Conservation (phyloP, 2,329 filamentous ascomycete genomes). For the Epichloe uncinata region DNA sequence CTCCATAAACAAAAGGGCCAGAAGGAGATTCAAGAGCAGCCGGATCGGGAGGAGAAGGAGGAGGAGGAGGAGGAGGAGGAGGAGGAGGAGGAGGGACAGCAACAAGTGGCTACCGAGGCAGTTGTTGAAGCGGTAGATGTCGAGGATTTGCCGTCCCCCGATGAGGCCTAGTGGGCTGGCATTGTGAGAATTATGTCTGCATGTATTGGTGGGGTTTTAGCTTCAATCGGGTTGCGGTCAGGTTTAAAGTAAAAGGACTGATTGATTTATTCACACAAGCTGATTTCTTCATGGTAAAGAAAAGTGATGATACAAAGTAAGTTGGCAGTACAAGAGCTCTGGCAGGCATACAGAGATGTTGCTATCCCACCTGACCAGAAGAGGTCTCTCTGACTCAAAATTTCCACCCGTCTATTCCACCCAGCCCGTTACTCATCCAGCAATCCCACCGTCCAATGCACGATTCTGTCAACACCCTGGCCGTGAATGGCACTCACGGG, state of each 20-base stretch:
- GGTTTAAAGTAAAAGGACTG: too few relatives aligned
- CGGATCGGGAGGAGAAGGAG: not conserved
- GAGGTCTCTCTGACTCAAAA: too few relatives aligned
- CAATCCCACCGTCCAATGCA: slow-evolving; percentile 58
- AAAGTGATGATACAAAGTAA: too few relatives aligned
- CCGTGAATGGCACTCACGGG: slow-evolving; percentile 84
- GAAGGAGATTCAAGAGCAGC: slow-evolving; percentile 8
- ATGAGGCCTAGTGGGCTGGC: slow-evolving; percentile 7
- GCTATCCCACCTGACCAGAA: too few relatives aligned
- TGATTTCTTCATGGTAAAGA: too few relatives aligned
- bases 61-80: too few relatives aligned
- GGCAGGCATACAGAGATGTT: too few relatives aligned
- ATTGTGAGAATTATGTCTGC: not conserved
- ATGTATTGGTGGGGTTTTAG: not conserved
- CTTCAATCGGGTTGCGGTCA: too few relatives aligned
- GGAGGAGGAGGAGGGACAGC: slow-evolving; percentile 12
- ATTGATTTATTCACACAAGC: too few relatives aligned
- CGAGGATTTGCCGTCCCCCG: slow-evolving; percentile 24
- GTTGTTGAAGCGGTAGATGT: slow-evolving; percentile 15
- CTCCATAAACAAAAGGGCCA: slow-evolving; percentile 33
- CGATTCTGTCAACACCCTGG: slow-evolving; percentile 65
- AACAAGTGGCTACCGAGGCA: slow-evolving; percentile 16
- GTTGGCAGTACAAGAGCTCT: too few relatives aligned
- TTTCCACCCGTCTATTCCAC: too few relatives aligned
- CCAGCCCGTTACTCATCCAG: slow-evolving; percentile 32